Evolutionary conservation across 352 stramenopile species (phyloP).

Genomic region (Globisporangium irregulare): DNA sequence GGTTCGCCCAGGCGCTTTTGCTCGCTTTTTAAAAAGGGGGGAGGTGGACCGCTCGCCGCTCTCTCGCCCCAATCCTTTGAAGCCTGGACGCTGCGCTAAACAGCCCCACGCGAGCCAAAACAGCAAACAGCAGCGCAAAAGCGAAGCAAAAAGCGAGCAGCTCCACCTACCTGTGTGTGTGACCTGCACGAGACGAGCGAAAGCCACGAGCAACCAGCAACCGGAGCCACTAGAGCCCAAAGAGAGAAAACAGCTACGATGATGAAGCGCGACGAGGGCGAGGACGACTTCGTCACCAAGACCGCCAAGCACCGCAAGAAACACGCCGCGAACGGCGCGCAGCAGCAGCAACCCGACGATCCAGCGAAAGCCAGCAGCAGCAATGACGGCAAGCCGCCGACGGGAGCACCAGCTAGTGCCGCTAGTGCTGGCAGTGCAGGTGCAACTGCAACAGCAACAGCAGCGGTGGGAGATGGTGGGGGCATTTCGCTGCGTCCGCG

Average conservation of each 20-base stretch:
- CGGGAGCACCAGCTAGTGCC: background rate
- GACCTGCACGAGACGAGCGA: too few species aligned
- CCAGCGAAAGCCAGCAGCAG: conserved; percentile 9
- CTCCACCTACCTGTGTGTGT: too few species aligned
- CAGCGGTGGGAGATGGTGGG: conserved; percentile 13
- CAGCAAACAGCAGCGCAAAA: too few species aligned
- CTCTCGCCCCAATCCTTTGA: background rate
- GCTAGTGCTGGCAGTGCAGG: background rate
- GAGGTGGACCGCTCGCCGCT: background rate
- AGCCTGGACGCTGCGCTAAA: too few species aligned
- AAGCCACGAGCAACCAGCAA: background rate
- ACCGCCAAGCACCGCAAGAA: conserved; percentile 77
- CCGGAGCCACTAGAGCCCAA: conserved; percentile 3
- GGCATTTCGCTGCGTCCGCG: conserved; percentile 77
- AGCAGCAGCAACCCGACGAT: conserved; percentile 16
- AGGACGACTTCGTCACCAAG: conserved; percentile 80
- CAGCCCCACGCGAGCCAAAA: too few species aligned
- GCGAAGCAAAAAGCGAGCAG: too few species aligned
- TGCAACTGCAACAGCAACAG: conserved; percentile 2
- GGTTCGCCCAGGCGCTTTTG: background rate
- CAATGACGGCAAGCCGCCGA: conserved; percentile 12
- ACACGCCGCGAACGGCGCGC: conserved; percentile 9
- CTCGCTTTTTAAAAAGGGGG: background rate
- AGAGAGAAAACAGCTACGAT: conserved; percentile 4
- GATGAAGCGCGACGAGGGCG: conserved; percentile 38